Percentiles rank a stretch among this genome's conserved stretches.
phyloP scores from a whole-genome alignment of 2,329 filamentous ascomycete species.

The Claviceps purpurea region DNA sequence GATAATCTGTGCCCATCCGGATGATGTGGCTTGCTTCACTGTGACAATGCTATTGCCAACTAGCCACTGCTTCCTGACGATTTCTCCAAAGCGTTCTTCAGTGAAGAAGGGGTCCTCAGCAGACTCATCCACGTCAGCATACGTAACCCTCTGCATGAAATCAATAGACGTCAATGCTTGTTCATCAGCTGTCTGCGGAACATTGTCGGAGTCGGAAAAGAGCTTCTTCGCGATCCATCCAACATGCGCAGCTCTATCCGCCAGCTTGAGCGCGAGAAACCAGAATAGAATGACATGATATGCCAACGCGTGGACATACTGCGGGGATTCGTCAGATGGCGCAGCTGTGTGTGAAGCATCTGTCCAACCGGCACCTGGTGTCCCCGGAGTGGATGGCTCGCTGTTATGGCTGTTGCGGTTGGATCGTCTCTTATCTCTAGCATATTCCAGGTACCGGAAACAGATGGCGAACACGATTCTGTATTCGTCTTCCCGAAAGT shows the following conservation, averaged over 20 bases:
- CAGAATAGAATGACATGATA: slow-evolving; percentile 95
- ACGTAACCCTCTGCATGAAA: slow-evolving; percentile 82
- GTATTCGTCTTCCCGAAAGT: slow-evolving; percentile 84
- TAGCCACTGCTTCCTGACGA: slow-evolving; percentile 56
- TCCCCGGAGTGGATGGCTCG: slow-evolving; percentile 24
- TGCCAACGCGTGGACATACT: slow-evolving; percentile 86
- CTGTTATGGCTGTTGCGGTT: slow-evolving; percentile 31
- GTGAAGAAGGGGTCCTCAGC: slow-evolving; percentile 53
- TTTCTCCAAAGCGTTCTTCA: slow-evolving; percentile 48
- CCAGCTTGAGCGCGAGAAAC: slow-evolving; percentile 81
- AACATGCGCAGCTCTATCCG: slow-evolving; percentile 72
- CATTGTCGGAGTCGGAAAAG: slow-evolving; percentile 63
- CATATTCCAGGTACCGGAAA: slow-evolving; percentile 83
- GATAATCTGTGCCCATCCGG: slow-evolving; percentile 57
- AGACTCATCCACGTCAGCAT: slow-evolving; percentile 72
- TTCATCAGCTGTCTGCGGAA: slow-evolving; percentile 62
- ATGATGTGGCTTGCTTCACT: slow-evolving; percentile 53
- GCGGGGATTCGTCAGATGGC: slow-evolving; percentile 61
- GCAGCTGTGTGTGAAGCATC: slow-evolving; percentile 21
- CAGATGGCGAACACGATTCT: slow-evolving; percentile 91
- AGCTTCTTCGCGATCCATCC: slow-evolving; percentile 83
- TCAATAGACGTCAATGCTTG: slow-evolving; percentile 89
- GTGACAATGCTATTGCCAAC: slow-evolving; percentile 63
- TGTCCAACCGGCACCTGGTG: slow-evolving; percentile 9
- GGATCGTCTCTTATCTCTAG: slow-evolving; percentile 50